Percentiles rank a stretch among this genome's conserved stretches.
phyloP scores from a whole-genome alignment of 768 basidiomycete genomes.

The Lyophyllum decastes region DNA sequence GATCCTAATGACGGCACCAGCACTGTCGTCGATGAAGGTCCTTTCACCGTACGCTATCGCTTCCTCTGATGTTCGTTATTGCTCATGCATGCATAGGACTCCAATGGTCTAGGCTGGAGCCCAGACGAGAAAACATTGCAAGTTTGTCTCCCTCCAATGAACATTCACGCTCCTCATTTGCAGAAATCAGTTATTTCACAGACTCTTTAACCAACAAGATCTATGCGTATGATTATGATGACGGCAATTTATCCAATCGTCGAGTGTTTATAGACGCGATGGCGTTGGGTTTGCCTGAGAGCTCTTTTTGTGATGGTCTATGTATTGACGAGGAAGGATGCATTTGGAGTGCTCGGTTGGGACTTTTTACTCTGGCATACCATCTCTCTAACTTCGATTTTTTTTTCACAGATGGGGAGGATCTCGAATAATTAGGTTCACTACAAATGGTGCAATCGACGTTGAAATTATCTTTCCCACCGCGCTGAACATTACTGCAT shows the following conservation, averaged over 20 bases:
- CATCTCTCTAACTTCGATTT: slow-evolving; percentile 6
- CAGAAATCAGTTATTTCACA: slow-evolving; percentile 61
- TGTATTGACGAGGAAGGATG: slow-evolving; percentile 65
- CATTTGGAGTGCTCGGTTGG: slow-evolving; percentile 63
- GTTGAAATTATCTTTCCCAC: slow-evolving; percentile 59
- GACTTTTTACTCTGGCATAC: neutral
- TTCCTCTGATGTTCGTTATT: slow-evolving; percentile 5
- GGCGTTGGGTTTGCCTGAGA: slow-evolving; percentile 48
- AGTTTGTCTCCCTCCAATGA: slow-evolving; percentile 19
- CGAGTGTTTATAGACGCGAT: slow-evolving; percentile 60
- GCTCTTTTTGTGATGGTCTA: slow-evolving; percentile 64
- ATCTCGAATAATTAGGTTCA: slow-evolving; percentile 58
- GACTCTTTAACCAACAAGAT: slow-evolving; percentile 68
- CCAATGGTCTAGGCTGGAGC: slow-evolving; percentile 68
- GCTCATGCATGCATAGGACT: slow-evolving; percentile 42
- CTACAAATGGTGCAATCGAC: slow-evolving; percentile 53
- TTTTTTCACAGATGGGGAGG: slow-evolving; percentile 56
- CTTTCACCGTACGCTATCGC: slow-evolving; percentile 55
- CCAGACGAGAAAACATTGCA: slow-evolving; percentile 62
- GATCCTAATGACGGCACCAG: slow-evolving; percentile 52
- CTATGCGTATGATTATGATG: slow-evolving; percentile 65
- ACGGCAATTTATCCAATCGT: slow-evolving; percentile 57
- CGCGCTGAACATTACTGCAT: slow-evolving; percentile 65
- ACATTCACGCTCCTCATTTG: slow-evolving; percentile 2
- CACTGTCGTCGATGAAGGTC: slow-evolving; percentile 57